Conservation (phyloP, 768 basidiomycete species). For the Leccinum boreale region DNA sequence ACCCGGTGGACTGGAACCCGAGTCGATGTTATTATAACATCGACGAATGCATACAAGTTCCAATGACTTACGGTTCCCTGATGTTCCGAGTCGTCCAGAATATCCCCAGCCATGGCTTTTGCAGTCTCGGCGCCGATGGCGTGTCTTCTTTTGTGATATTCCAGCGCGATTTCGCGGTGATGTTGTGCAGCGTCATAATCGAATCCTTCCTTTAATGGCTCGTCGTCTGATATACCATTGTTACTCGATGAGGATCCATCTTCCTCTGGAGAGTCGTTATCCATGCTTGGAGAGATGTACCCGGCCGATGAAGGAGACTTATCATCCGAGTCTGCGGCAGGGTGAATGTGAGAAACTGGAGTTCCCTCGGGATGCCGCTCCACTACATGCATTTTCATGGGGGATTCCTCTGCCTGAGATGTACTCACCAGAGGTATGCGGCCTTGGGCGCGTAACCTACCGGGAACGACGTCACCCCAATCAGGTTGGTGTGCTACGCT, state of each 20-base stretch:
- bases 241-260: constrained; percentile 20
- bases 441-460: constrained; percentile 41
- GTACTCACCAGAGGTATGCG: constrained; percentile 34
- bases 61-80: constrained; percentile 40
- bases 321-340: constrained; percentile 60
- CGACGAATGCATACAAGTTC: constrained; percentile 1
- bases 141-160: constrained; percentile 62
- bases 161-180: constrained; percentile 73
- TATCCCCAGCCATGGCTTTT: constrained; percentile 47
- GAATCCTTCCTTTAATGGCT: constrained; percentile 44
- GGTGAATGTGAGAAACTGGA: constrained; percentile 10
- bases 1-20: constrained; percentile 38
- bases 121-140: constrained; percentile 53
- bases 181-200: constrained; percentile 64
- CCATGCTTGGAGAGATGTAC: constrained; percentile 32
- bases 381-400: constrained; percentile 69
- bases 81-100: constrained; percentile 41
- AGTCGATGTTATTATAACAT: not conserved
- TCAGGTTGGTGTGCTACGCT: constrained; percentile 21
- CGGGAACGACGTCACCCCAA: constrained; percentile 57
- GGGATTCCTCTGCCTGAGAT: constrained; percentile 34
- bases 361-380: constrained; percentile 51
- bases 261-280: constrained; percentile 22
- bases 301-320: constrained; percentile 47
- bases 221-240: constrained; percentile 35